Base-by-base conservation (phyloP, 768 basidiomycete species). In the Trametes meyenii region DNA sequence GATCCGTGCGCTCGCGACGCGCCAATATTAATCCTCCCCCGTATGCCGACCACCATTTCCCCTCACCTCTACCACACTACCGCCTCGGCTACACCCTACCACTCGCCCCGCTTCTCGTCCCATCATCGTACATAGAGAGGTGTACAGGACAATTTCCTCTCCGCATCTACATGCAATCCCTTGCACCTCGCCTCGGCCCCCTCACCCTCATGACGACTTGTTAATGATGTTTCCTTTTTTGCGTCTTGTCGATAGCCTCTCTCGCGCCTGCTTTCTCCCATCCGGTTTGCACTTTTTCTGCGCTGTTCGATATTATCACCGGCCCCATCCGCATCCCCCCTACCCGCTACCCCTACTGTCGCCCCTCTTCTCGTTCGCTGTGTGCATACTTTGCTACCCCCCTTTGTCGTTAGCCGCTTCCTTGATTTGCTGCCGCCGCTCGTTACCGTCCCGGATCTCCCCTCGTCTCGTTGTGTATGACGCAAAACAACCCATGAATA, bases 1-100 rank as follows among this genome's bases (percentile, higher is more conserved):
- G 74, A 93, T 94, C 62, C 85, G 92, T 64, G 89, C 88, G 24
- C 83, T 94, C 58, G 92, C 92, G 16, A 92, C 89, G n/a, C 85
- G 90, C 73, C 87, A 86, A 73, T 92, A 93, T 74, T 90, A 70
- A 84, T 66, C 58, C 39, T 54, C 48, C 48, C 14, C 10, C 29
- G 29, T 33, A 33, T 33, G 29, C 29, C 29, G 29, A 33, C 29
- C 29, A 8, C 29, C 29, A 33, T 8, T n/a, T n/a, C 29, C 4
- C 16, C 21, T 61, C 35, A 56, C 14, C 45, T 26, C 49, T n/a
- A 45, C 19, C 44, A n/a, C 44, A 33, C 48, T 29, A 11, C 19
- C 33, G n/a, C 45, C 50, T 24, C 38, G 26, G 26, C 13, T 39
- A 29, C 38, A 50, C 29, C 36, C 43, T 45, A 56, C 50, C 29